Conservation (phyloP, 495 filamentous ascomycete genomes). For the Polyplosphaeria fusca region DNA sequence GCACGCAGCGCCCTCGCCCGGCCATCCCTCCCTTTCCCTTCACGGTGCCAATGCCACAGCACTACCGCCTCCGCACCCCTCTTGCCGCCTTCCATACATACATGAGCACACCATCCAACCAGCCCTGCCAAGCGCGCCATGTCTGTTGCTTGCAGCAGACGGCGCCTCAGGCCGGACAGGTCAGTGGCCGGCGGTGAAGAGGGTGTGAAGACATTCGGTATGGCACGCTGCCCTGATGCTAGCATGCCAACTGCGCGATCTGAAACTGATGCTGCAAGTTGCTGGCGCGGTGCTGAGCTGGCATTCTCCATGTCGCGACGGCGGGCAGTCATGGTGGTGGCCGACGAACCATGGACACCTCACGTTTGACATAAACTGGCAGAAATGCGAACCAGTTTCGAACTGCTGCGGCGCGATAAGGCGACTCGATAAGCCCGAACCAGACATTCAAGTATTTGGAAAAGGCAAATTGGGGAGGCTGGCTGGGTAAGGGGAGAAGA, state of each 20-base stretch:
- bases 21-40: not conserved
- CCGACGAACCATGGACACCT: conserved; percentile 8
- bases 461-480: not conserved
- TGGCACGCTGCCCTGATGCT: not conserved
- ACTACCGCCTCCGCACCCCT: too few species aligned
- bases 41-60: not conserved
- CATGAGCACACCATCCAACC: conserved; percentile 24
- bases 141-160: conserved; percentile 3
- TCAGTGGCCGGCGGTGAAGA: not conserved
- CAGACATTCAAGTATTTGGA: not conserved
- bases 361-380: conserved; percentile 16
- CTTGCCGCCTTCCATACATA: conserved; percentile 16
- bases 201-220: not conserved
- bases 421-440: not conserved
- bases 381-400: conserved; percentile 10
- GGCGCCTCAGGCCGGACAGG: not conserved
- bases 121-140: conserved; percentile 25
- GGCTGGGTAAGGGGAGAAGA: not conserved
- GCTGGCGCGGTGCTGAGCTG: not conserved
- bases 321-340: too few species aligned
- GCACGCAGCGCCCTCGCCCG: too few species aligned
- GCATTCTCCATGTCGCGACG: not conserved
- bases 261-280: conserved; percentile 6
- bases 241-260: not conserved
- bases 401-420: not conserved